Evolutionary conservation across 1,139 yeast genomes (phyloP), one percentile per base, ranked within the genome.

Genomic region (Wickerhamomyces sp.): DNA sequence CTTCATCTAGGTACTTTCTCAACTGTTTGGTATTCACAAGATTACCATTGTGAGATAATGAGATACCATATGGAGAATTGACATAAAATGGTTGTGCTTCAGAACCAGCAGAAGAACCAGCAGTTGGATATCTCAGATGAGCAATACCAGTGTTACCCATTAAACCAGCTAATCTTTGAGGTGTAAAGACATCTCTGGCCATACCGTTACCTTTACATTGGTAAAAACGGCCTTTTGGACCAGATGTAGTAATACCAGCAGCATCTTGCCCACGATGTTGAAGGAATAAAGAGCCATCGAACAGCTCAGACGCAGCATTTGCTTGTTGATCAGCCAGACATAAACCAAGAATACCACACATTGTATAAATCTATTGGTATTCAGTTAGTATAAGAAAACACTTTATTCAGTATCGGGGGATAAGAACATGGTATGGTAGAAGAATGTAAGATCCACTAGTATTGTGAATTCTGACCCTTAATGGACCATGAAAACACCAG

Each of bases 211-310:
- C 99, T 69, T 93, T 93, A 68, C 98, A 93, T 69, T 93, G 98
- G 70, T 89, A 91, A 48, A 94, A 76, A 49, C 99, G 76, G 54
- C 99, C 99, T 54, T 91, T 81, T 43, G 87, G 73, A 43, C 97
- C 99, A 67, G 97, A 90, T 11, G 99, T 94, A 37, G 89, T 94
- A 49, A 93, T 91, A 53, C 99, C 99, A n/a, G 98, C 97, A 11
- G 99, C 99, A 66, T 93, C 99, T 68, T 93, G 99, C 40, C 99
- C 99, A 62, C 99, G 79, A 64, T 93, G 99, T 65, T 93, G 99
- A 52, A 93, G 73, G 64, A 85, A 93, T 73, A 90, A 81, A 52
- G 95, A 87, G 18, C 96, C 97, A 66, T 93, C 99, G 52, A 89
- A 83, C 45, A 93, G 73, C 63, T 91, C 98, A 10, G 95, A 81